A percentile compares a stretch with the other conserved stretches of the same genome.
phyloP scores from a whole-genome alignment of 2,329 filamentous ascomycete species.

The Ramularia endophylla region DNA sequence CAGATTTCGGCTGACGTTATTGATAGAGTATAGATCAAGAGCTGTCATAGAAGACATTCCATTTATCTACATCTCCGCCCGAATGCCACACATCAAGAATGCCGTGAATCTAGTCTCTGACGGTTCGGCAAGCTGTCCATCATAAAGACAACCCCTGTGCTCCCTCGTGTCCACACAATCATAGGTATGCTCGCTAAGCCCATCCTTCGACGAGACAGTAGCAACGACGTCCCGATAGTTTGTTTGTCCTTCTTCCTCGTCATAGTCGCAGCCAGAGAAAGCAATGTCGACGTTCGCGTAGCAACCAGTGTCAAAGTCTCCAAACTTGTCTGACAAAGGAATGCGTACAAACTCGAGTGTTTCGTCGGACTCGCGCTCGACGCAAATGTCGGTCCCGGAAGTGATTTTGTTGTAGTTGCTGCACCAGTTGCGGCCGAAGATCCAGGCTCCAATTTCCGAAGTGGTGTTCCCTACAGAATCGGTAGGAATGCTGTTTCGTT shows the following conservation, averaged over 20 bases:
- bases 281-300: conserved; percentile 7
- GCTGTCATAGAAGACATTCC: too few species aligned
- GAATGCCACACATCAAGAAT: conserved; percentile 4
- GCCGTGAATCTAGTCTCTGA: conserved; percentile 7
- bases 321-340: conserved; percentile 7
- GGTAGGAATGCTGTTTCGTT: too few species aligned
- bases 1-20: too few species aligned
- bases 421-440: conserved; percentile 12
- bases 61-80: too few species aligned
- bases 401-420: conserved; percentile 7
- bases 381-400: conserved; percentile 8
- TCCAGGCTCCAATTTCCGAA: conserved; percentile 10
- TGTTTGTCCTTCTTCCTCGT: background rate
- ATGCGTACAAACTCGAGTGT: conserved; percentile 9
- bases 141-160: conserved; percentile 9
- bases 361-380: background rate
- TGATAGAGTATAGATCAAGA: too few species aligned
- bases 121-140: conserved; percentile 1
- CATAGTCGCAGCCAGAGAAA: background rate
- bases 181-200: conserved; percentile 1
- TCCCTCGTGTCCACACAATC: conserved; percentile 7
- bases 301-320: conserved; percentile 3
- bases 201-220: conserved; percentile 1
- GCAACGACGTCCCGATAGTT: background rate
- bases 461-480: background rate